Evolutionary conservation across 345 rosid species (phyloP).

Genomic region (Balakata baccata): DNA sequence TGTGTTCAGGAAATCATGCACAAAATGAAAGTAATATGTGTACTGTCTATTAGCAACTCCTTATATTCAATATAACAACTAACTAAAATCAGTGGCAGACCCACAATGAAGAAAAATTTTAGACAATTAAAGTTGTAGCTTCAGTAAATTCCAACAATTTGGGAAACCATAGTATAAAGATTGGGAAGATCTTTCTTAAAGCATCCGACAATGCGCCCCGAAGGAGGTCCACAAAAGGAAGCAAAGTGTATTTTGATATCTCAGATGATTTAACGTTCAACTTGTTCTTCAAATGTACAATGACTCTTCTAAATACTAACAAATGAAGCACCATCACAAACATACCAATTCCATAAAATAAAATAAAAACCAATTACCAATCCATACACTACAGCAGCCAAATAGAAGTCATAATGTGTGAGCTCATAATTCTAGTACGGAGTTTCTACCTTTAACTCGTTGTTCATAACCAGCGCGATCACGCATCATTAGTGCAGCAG

Average conservation of each 20-base stretch:
- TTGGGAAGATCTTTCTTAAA: neutral
- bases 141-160: neutral
- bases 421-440: constrained; percentile 7
- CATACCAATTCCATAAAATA: neutral
- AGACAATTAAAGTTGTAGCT: neutral
- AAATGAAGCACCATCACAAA: neutral
- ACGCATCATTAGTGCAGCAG: constrained; percentile 95
- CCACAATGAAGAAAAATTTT: neutral
- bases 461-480: constrained; percentile 77
- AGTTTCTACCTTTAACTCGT: constrained; percentile 70
- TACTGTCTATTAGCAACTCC: neutral
- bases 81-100: neutral
- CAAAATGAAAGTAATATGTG: neutral
- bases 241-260: neutral
- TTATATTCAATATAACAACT: neutral
- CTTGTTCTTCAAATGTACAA: neutral
- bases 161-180: neutral
- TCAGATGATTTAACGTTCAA: neutral
- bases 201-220: neutral
- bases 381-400: neutral
- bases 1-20: neutral
- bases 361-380: neutral
- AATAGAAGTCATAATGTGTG: neutral
- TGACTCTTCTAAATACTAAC: neutral
- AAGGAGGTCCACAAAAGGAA: neutral